Conservation (phyloP, 495 filamentous ascomycete species). For the Aspergillus egyptiacus region DNA sequence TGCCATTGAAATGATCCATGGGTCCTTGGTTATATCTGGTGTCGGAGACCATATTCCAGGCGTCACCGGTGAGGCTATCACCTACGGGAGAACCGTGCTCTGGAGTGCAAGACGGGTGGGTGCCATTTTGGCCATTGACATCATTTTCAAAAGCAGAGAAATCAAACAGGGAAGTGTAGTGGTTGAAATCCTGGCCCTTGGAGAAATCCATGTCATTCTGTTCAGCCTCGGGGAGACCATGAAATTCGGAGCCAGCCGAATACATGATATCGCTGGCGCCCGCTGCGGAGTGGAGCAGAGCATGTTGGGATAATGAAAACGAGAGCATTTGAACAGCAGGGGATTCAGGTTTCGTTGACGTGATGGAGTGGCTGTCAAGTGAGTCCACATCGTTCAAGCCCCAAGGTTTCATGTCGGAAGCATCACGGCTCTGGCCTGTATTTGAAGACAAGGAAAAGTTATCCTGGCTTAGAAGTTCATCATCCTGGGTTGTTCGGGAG, state of each 20-base stretch:
- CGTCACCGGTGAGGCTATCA: constrained; percentile 32
- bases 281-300: constrained; percentile 36
- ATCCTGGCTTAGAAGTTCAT: constrained; percentile 44
- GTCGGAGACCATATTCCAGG: constrained; percentile 41
- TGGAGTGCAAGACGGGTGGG: constrained; percentile 28
- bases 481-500: constrained; percentile 43
- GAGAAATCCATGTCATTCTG: constrained; percentile 40
- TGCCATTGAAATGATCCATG: constrained; percentile 34
- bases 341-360: constrained; percentile 35
- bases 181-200: constrained; percentile 27
- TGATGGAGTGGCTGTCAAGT: constrained; percentile 32
- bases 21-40: constrained; percentile 35
- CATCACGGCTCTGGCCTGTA: constrained; percentile 34
- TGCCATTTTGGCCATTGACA: constrained; percentile 31
- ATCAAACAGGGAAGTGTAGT: constrained; percentile 38
- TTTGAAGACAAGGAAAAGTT: constrained; percentile 40
- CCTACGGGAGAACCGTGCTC: constrained; percentile 41
- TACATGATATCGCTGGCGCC: constrained; percentile 44
- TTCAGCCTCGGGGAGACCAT: constrained; percentile 36
- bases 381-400: constrained; percentile 36
- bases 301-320: constrained; percentile 41
- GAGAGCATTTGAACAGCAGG: constrained; percentile 45
- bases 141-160: constrained; percentile 43
- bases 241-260: constrained; percentile 37
- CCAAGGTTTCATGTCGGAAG: constrained; percentile 38